These are phyloP conservation scores for Coelastrella sp. DNA, from an alignment of 139 green algal genomes.

Conservation along the genomic window DNA sequence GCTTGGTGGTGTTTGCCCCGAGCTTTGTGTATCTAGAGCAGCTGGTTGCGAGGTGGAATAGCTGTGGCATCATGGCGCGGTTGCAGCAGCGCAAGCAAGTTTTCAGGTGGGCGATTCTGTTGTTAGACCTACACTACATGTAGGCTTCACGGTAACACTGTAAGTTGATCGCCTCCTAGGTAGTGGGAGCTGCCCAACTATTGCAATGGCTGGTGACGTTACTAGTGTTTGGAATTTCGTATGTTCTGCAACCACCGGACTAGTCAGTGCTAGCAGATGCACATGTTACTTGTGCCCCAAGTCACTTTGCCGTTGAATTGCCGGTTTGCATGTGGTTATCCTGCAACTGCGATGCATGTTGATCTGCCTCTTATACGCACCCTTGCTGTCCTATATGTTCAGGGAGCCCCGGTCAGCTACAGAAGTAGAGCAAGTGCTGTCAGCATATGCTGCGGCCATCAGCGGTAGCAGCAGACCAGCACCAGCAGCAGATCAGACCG, in stretches of 20 bases:
- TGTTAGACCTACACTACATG: too few relatives aligned
- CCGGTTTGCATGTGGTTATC: too few relatives aligned
- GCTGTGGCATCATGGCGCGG: slow-evolving; percentile 59
- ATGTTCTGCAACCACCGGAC: too few relatives aligned
- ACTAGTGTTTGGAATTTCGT: too few relatives aligned
- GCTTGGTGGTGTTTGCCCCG: slow-evolving; percentile 94
- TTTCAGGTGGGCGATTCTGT: slow-evolving; percentile 17
- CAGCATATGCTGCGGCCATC: slow-evolving; percentile 23
- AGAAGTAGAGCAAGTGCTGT: slow-evolving; percentile 36
- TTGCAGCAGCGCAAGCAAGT: slow-evolving; percentile 72
- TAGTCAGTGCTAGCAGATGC: too few relatives aligned
- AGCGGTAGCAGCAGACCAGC: neutral
- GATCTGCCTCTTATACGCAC: neutral
- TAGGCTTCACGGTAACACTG: too few relatives aligned
- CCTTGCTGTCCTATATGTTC: neutral
- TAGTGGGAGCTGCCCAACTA: too few relatives aligned
- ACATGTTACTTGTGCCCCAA: too few relatives aligned
- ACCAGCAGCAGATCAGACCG: neutral
- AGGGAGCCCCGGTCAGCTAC: slow-evolving; percentile 39
- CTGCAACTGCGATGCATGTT: too few relatives aligned
- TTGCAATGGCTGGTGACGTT: too few relatives aligned
- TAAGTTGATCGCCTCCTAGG: too few relatives aligned
- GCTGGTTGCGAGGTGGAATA: slow-evolving; percentile 66
- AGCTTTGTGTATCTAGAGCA: slow-evolving; percentile 87
- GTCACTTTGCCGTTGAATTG: too few relatives aligned